Evolutionary conservation across 2,329 filamentous ascomycete genomes (phyloP).

Genomic region (Colletotrichum tanaceti): DNA sequence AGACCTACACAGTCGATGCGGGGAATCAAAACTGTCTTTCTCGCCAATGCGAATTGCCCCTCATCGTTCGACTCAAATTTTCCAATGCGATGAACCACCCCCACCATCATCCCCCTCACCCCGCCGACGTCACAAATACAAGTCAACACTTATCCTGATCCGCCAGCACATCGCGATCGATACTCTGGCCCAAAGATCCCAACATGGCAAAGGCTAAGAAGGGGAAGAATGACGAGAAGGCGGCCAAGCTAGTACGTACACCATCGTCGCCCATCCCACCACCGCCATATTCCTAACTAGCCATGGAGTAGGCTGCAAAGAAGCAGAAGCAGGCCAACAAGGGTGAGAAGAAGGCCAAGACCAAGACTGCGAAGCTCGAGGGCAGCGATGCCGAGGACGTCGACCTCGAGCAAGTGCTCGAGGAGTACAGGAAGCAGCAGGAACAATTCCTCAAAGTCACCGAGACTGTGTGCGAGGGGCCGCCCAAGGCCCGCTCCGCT

Average conservation of each 20-base stretch:
- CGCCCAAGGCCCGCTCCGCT: slow-evolving; percentile 83
- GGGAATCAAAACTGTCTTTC: slow-evolving; percentile 17
- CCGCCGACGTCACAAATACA: slow-evolving; percentile 38
- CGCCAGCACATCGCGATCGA: slow-evolving; percentile 5
- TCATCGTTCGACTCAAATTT: slow-evolving; percentile 33
- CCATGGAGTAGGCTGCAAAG: slow-evolving; percentile 64
- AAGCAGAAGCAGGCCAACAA: slow-evolving; percentile 88
- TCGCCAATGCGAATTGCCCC: slow-evolving; percentile 29
- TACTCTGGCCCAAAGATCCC: background rate
- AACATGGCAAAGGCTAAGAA: slow-evolving; percentile 66
- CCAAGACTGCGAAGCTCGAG: slow-evolving; percentile 74
- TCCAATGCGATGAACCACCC: slow-evolving; percentile 36
- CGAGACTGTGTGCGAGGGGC: slow-evolving; percentile 75
- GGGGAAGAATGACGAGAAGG: slow-evolving; percentile 58
- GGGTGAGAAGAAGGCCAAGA: slow-evolving; percentile 85
- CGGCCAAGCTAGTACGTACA: slow-evolving; percentile 59
- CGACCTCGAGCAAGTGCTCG: slow-evolving; percentile 91
- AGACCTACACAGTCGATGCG: slow-evolving; percentile 22
- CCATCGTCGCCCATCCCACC: slow-evolving; percentile 16
- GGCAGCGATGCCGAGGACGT: slow-evolving; percentile 93
- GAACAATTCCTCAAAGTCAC: slow-evolving; percentile 95
- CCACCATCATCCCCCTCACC: slow-evolving; percentile 36
- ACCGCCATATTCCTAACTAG: slow-evolving; percentile 42
- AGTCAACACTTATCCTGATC: slow-evolving; percentile 13
- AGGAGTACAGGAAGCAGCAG: slow-evolving; percentile 92